Percentiles rank a stretch among this genome's conserved stretches.
These are phyloP conservation scores for Candida railenensis DNA, from an alignment of 805 yeast genomes.

Conservation along the genomic window DNA sequence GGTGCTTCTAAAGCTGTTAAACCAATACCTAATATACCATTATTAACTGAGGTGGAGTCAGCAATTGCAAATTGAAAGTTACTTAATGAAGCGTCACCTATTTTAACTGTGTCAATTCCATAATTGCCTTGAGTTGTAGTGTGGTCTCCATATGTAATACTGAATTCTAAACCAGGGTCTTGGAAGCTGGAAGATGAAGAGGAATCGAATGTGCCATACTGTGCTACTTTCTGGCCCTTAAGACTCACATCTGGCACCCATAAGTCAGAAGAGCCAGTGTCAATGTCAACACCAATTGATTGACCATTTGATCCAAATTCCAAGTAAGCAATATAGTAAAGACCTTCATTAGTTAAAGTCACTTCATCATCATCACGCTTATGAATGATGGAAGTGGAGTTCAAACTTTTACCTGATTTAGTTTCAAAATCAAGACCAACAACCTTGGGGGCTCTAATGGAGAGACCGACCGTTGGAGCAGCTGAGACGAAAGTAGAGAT, in stretches of 20 bases:
- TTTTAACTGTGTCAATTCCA: conserved; percentile 27
- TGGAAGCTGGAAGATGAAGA: conserved; percentile 30
- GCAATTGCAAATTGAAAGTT: conserved; percentile 6
- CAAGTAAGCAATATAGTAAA: conserved; percentile 5
- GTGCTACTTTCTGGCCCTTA: conserved; percentile 17
- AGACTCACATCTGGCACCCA: conserved; percentile 6
- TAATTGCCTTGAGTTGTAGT: conserved; percentile 43
- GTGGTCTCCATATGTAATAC: conserved; percentile 40
- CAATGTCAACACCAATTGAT: conserved; percentile 7
- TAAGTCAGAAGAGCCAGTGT: conserved; percentile 10
- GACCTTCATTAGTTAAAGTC: neutral
- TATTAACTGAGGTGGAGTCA: neutral
- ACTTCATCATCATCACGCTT: neutral
- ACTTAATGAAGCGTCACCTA: conserved; percentile 3
- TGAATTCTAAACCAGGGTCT: conserved; percentile 28
- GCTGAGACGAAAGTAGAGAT: conserved; percentile 1
- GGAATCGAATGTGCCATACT: conserved; percentile 39
- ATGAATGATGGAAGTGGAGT: neutral
- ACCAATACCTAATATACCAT: conserved; percentile 8
- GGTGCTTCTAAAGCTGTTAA: conserved; percentile 3
- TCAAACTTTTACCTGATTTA: neutral
- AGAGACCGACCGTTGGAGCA: conserved; percentile 6
- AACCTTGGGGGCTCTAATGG: conserved; percentile 5
- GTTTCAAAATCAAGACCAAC: conserved; percentile 5
- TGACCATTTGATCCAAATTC: conserved; percentile 7